These are phyloP conservation scores for Penicillium paradoxum DNA, from an alignment of 495 filamentous ascomycete genomes.

Conservation along the genomic window DNA sequence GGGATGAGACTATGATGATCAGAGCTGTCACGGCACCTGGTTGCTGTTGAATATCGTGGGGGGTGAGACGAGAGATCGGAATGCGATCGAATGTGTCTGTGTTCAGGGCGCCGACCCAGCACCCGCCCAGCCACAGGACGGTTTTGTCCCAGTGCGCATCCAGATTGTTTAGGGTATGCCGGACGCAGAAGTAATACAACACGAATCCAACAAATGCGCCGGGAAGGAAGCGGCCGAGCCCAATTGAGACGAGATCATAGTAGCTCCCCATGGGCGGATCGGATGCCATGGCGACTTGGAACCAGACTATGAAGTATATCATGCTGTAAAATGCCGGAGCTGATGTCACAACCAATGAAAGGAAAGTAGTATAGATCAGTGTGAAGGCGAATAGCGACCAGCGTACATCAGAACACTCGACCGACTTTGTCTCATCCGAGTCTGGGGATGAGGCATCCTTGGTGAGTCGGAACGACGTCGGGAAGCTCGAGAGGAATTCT, in stretches of 20 bases:
- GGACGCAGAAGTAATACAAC: slow-evolving; percentile 58
- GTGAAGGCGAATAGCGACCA: slow-evolving; percentile 66
- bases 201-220: slow-evolving; percentile 66
- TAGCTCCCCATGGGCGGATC: slow-evolving; percentile 53
- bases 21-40: slow-evolving; percentile 67
- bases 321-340: slow-evolving; percentile 60
- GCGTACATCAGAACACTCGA: slow-evolving; percentile 56
- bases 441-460: slow-evolving; percentile 17
- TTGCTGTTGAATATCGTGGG: slow-evolving; percentile 68
- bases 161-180: slow-evolving; percentile 47
- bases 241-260: slow-evolving; percentile 55
- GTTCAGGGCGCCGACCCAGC: slow-evolving; percentile 72
- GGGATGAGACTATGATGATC: slow-evolving; percentile 52
- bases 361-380: slow-evolving; percentile 53
- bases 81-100: slow-evolving; percentile 74
- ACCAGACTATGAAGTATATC: slow-evolving; percentile 64
- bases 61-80: slow-evolving; percentile 69
- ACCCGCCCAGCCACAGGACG: slow-evolving; percentile 65
- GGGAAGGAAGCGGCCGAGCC: slow-evolving; percentile 66
- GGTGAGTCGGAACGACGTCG: slow-evolving; percentile 60
- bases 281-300: slow-evolving; percentile 68
- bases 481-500: slow-evolving; percentile 64
- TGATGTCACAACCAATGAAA: slow-evolving; percentile 65
- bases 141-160: slow-evolving; percentile 69
- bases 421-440: slow-evolving; percentile 9